phyloP scores from a whole-genome alignment of 2,329 filamentous ascomycete species.

The Fusarium secorum region DNA sequence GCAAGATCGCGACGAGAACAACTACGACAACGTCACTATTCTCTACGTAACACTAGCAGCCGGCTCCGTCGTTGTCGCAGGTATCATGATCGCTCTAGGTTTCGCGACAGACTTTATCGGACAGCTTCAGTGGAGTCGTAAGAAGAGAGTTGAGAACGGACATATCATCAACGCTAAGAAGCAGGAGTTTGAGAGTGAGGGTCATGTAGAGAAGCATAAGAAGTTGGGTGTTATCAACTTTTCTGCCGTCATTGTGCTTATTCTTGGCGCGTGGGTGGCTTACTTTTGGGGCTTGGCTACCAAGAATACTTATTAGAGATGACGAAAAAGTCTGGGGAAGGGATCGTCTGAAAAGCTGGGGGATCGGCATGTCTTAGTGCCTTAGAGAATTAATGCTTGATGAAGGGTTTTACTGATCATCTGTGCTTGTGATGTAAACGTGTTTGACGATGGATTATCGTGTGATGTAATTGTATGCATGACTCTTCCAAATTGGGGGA shows the following conservation, averaged over 20 bases:
- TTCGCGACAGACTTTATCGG: constrained; percentile 53
- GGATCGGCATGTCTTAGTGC: not conserved
- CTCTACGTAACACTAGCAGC: constrained; percentile 64
- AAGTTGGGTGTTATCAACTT: constrained; percentile 55
- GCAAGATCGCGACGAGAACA: constrained; percentile 64
- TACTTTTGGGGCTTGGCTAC: constrained; percentile 70
- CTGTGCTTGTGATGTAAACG: not conserved
- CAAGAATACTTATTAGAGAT: constrained; percentile 46
- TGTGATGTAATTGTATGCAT: not conserved
- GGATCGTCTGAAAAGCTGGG: not conserved
- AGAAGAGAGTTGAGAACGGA: constrained; percentile 57
- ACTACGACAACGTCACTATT: constrained; percentile 62
- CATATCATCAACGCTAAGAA: constrained; percentile 54
- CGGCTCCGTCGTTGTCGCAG: constrained; percentile 56
- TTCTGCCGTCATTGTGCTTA: constrained; percentile 52
- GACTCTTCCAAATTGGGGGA: no score
- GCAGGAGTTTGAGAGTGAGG: constrained; percentile 49
- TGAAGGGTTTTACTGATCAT: not conserved
- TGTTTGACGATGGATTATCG: not conserved
- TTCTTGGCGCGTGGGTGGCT: constrained; percentile 61
- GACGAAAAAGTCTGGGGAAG: not conserved
- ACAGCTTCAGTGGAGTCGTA: constrained; percentile 65
- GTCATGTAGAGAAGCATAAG: constrained; percentile 49
- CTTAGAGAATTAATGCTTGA: not conserved
- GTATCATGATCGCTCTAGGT: constrained; percentile 50